Evolutionary conservation across 2,329 filamentous ascomycete genomes (phyloP).

Genomic region (Byssothecium circinans): DNA sequence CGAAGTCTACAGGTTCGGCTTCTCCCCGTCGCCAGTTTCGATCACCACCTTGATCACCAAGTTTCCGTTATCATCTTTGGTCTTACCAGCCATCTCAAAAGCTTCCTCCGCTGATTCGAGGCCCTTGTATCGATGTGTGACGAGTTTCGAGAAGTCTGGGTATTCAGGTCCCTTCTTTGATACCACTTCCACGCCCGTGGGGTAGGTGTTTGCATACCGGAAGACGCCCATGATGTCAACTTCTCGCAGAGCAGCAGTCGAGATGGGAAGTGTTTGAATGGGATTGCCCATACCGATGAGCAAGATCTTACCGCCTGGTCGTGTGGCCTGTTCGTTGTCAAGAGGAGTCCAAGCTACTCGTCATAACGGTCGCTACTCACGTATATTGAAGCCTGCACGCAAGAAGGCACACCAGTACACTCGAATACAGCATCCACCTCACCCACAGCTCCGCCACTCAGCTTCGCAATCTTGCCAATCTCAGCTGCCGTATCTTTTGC

Average conservation of each 20-base stretch:
- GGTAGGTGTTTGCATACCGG: slow-evolving; percentile 75
- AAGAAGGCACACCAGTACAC: slow-evolving; percentile 74
- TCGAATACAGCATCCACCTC: slow-evolving; percentile 74
- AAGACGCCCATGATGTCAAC: slow-evolving; percentile 79
- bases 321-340: slow-evolving; percentile 52
- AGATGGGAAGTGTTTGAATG: slow-evolving; percentile 72
- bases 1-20: slow-evolving; percentile 19
- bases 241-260: slow-evolving; percentile 71
- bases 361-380: slow-evolving; percentile 40
- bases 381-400: slow-evolving; percentile 75
- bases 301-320: slow-evolving; percentile 70
- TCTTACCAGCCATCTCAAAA: slow-evolving; percentile 71
- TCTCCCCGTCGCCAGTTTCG: slow-evolving; percentile 45
- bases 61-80: slow-evolving; percentile 66
- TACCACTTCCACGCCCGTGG: slow-evolving; percentile 66
- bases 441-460: slow-evolving; percentile 40
- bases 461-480: slow-evolving; percentile 43
- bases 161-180: slow-evolving; percentile 52
- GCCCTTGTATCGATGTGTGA: slow-evolving; percentile 73
- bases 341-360: not conserved
- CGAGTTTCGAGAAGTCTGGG: slow-evolving; percentile 68
- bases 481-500: slow-evolving; percentile 54
- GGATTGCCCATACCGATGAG: slow-evolving; percentile 81
- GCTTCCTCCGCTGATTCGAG: slow-evolving; percentile 63
- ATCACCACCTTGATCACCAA: slow-evolving; percentile 72